Base-by-base conservation (phyloP, 345 rosid genomes). In the Euphorbia tirucalli region DNA sequence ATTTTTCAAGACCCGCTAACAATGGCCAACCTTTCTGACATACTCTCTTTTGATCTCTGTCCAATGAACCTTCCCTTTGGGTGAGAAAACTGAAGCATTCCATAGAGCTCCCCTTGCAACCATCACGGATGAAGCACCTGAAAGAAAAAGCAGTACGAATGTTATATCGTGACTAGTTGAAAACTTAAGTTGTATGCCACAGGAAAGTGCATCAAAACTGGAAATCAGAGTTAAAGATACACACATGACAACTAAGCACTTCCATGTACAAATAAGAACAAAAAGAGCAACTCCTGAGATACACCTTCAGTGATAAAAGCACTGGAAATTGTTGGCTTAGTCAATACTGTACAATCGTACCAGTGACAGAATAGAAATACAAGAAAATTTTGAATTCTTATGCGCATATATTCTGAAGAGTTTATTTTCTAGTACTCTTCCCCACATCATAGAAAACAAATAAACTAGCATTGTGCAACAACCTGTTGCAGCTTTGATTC, bases 101-200 rank as follows among this genome's bases (percentile, higher is more conserved):
- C 98, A 91, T 75, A 89, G 85, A 65, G 97, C 97, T 73, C 97
- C 98, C 84, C 98, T 90, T 14, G 93, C 97, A 78, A 85, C 94
- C 97, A 93, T 93, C 77, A 87, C 90, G 4, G 98, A 87, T 3
- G 93, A 87, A 52, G 96, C 96, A 55, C 98, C 98, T 89, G 78
- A 37, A 59, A 71, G 59, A 70, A 54, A 46, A 71, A 70, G 24
- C 7, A 28, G 18, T 11, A 66, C 9, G 44, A 41, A 41, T 41
- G 44, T 41, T 41, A 41, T 41, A 41, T 41, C 5, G 11, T 10
- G 9, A 41, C 10, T 41, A n/a, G n/a, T n/a, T n/a, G n/a, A n/a
- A 11, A 21, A 16, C 5, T 27, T 5, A 25, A 58, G 16, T 8
- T 2, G 19, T 27, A 39, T 9, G 35, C 19, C 41, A 60, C n/a